Evolutionary conservation across 352 stramenopile genomes (phyloP), one percentile per base, ranked within the genome.

Genomic region (Pythium periplocum): DNA sequence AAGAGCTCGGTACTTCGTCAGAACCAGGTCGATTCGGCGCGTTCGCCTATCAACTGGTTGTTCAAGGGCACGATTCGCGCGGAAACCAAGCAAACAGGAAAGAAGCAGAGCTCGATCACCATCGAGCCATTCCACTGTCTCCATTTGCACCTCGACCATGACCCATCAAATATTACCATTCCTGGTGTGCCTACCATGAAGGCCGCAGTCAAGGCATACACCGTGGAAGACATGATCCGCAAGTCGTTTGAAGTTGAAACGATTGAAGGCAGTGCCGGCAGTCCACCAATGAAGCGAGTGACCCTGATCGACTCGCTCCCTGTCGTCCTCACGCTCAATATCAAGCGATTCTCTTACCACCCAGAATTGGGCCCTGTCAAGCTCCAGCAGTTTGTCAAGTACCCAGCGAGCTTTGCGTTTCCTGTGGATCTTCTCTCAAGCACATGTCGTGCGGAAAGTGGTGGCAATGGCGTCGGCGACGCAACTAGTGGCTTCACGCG

Each of bases 261-360:
- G 45, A 91, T 88, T 37, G 73, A 90, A 52, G 74, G 83, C 17
- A 26, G 17, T 26, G 17, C 17, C 17, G 17, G 17, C 17, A 26
- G 17, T 45, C 64, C 68, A 9, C 75, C 59, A 8, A 88, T 90
- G 74, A 89, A 87, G 57, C 80, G 85, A 37, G 73, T 78, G 48
- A 86, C 78, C 48, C 81, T 68, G 8, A 75, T 92, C 39, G 83
- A 93, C 48, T 73, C 80, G 2, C 64, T 93, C 4, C 83, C 83
- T 3, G 77, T 86, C 33, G 83, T 93, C 48, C 56, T 93, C 35
- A 92, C 77, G 17, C 59, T 91, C 46, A 90, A 86, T 52, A 75
- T 93, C 62, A 93, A 93, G 66, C 78, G 83, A 3, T 93, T 93
- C 54, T 90, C 83, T 33, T 93, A 92, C 60, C 78, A 93, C 54